Base-by-base conservation (phyloP, 768 basidiomycete species). In the Kwoniella heveanensis region DNA sequence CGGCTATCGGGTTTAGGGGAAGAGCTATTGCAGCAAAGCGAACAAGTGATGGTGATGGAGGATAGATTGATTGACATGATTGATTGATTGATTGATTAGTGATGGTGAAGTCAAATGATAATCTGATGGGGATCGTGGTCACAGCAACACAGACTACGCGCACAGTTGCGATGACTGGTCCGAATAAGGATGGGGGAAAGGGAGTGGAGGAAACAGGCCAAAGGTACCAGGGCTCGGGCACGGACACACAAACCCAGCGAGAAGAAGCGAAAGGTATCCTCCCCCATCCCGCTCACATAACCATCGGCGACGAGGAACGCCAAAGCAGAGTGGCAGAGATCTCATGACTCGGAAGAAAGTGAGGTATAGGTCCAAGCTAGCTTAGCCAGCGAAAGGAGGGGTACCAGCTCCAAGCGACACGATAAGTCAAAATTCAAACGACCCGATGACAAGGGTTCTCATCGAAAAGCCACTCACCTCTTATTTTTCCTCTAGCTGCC, bases 221-320 rank as follows among this genome's bases (percentile, higher is more conserved):
- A 44, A 44, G 39, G 39, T 17, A 44, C 4, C 15, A 44, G 32
- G 13, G 32, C 39, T 10, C 39, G 39, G 39, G 32, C 39, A 44
- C 39, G 39, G 39, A 44, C 39, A 44, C 39, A 19, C 39, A 19
- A 19, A 44, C 8, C 13, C 13, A 32, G 32, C 5, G 32, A 32
- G 32, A 44, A 44, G 39, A 44, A 44, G 39, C 39, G 39, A 44
- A 44, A 44, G 39, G 39, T 44, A 19, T 17, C 39, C 39, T 44
- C 39, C 4, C 39, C 17, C 39, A 32, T 13, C 32, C 32, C 32
- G 13, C 32, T 13, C 13, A 32, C 32, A 6, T 6, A 13, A 32
- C 32, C 32, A n/a, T 32, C 5, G 32, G 32, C 32, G 13, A 32
- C 7, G n/a, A n/a, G 32, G 7, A 36, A 6, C 32, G 6, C 13